Base-by-base conservation (phyloP, 129 eudicot species). In the Artemisia annua region DNA sequence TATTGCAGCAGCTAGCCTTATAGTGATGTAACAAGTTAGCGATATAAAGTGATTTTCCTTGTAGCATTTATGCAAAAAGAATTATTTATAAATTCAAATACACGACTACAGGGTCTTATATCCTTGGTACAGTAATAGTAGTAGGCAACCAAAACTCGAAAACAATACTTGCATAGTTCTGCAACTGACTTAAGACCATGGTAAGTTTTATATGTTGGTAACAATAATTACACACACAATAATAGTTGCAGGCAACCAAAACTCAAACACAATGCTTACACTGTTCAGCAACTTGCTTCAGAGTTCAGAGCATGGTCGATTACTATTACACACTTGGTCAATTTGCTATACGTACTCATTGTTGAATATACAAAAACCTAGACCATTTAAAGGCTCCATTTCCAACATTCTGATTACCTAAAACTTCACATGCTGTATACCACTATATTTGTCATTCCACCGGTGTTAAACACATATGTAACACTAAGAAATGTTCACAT, bases 331-430 rank as follows among this genome's bases (percentile, higher is more conserved):
- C 28, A 26, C 28, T 2, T 26, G 3, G 28, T 2, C 28, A 26
- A 26, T 26, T 26, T 26, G 28, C 28, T 26, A 26, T 26, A 26
- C 3, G 28, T 26, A 26, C 28, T 52, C 62, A n/a, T 16, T 50
- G 48, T 49, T 69, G 24, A 11, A 69, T 26, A 69, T 16, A 52
- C 48, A 30, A 69, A 69, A 49, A 28, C 56, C 71, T 20, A 19
- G 13, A 66, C 71, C 71, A 46, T 49, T 46, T 22, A 66, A 20
- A 66, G 39, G 53, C 54, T 66, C 57, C 56, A 19, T 66, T 12
- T 18, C 28, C 46, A 52, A 69, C 49, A 69, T 28, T 69, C 18
- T 24, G 46, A 51, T 69, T 18, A 16, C 18, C 48, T 52, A 26
- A 12, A 51, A 68, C 48, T 51, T 51, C 39, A 32, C 14, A 18